Evolutionary conservation across 208 protist genomes (phyloP), one percentile per base, ranked within the genome.

Genomic region (Trypanosoma cruzi): DNA sequence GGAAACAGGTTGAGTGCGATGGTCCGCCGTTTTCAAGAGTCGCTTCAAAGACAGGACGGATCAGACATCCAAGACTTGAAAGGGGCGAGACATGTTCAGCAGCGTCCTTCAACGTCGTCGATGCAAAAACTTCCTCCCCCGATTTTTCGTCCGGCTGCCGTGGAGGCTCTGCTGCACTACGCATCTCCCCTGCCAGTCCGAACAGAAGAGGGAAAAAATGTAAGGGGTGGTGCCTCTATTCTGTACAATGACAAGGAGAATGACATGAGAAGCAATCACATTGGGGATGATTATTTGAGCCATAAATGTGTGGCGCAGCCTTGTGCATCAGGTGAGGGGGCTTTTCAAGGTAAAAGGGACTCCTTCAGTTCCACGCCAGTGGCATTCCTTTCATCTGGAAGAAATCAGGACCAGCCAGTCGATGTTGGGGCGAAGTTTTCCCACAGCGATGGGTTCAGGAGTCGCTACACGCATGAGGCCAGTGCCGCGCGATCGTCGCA

Each of bases 81-180:
- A 49, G 57, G 4, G 46, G 31, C 36, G 54, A 32, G 28, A 5
- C 13, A 22, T 24, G 36, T 20, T 36, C 14, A 40, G n/a, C 61
- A 29, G 53, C 31, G 44, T 46, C 26, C 20, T 40, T 40, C 36
- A 10, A 36, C 54, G 5, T 46, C 10, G 16, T 22, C 31, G 24
- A 31, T n/a, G 22, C 8, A 1, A 44, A 22, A 29, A 26, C 64
- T 69, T 4, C 67, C 56, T 5, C 55, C 67, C 4, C 67, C 67
- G 26, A 48, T 72, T 48, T 34, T 64, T 14, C 67, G 67, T 6
- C 67, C 67, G 5, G 56, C 67, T 20, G 53, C 4, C 16, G 34
- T 69, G 32, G 64, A 69, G 53, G 52, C 52, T 14, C 14, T 68
- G 31, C 4, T 68, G 49, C 50, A 46, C 18, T 24, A 36, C 36